Base-by-base conservation (phyloP, 306 rosid species). In the Sicyos edulis region DNA sequence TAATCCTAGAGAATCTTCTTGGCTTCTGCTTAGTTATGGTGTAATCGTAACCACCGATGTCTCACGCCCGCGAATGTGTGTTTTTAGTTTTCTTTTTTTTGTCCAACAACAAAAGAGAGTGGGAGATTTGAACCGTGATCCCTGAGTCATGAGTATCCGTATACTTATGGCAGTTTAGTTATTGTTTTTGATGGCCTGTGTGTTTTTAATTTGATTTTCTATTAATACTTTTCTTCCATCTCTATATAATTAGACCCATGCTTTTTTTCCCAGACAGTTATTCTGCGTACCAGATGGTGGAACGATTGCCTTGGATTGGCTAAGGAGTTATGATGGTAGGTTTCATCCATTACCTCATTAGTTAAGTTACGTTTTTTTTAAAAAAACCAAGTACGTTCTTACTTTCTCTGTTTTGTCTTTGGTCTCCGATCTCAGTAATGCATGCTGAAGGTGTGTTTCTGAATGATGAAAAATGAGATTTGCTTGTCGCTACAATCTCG, bases 291-390 rank as follows among this genome's bases (percentile, higher is more conserved):
- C 88, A 24, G 93, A 88, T 74, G 90, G 90, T 10, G 93, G 93
- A 77, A 88, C 93, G 44, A 65, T 88, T 80, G 93, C 93, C 68
- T 75, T 88, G 85, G 93, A 88, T 78, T 88, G 93, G 93, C 73
- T 88, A 37, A 47, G 54, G 59, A 76, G 71, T 73, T 79, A 75
- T 67, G 88, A 86, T 51, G 93, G 93, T 88, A 83, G 50, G 51
- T 77, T 71, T 19, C 12, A 54, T 53, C 72, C 24, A 70, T 60
- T 75, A 70, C 71, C 45, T 77, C 60, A 53, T 54, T 13, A n/a
- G 42, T 59, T 53, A 64, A 32, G 66, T 17, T 17, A 63, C 40
- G 71, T 75, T 26, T 26, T 26, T 26, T 26, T 26, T 26, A 1
- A n/a, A n/a, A n/a, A n/a, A 26, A 26, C 29, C 29, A 64, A 32